A percentile compares a stretch with the other conserved stretches of the same genome.
Conservation (phyloP, 331 rosid genomes). For the Pyracantha coccinea region DNA sequence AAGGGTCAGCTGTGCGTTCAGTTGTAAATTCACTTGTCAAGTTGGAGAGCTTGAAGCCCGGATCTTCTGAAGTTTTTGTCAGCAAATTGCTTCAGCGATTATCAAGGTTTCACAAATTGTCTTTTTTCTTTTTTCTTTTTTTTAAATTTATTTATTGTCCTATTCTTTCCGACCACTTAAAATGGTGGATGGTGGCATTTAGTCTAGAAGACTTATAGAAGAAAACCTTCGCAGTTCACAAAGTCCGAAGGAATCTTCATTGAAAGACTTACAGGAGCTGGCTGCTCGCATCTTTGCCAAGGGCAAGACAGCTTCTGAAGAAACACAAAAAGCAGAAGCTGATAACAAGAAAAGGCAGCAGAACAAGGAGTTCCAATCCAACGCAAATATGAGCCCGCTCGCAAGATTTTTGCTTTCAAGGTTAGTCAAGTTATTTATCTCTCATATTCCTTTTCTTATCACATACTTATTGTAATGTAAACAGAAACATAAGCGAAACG, state of each 20-base stretch:
- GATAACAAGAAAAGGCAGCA: constrained; percentile 56
- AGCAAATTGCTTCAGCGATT: constrained; percentile 67
- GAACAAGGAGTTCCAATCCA: constrained; percentile 55
- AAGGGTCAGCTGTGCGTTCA: constrained; percentile 40
- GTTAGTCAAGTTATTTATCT: constrained; percentile 31
- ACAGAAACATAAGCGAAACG: background rate
- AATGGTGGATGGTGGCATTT: background rate
- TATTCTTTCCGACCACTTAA: background rate
- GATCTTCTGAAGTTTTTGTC: constrained; percentile 69
- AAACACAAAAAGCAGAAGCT: constrained; percentile 35
- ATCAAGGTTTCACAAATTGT: constrained; percentile 53
- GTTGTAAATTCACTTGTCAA: constrained; percentile 57
- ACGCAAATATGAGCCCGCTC: constrained; percentile 79
- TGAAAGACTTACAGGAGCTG: constrained; percentile 75
- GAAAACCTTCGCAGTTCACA: constrained; percentile 48
- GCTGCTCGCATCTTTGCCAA: constrained; percentile 49
- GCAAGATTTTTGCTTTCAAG: constrained; percentile 98
- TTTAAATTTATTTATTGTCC: background rate
- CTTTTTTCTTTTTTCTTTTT: background rate
- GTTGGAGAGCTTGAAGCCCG: constrained; percentile 73
- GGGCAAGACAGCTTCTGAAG: constrained; percentile 47
- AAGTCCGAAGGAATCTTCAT: constrained; percentile 70
- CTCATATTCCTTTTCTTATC: background rate
- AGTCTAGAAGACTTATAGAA: constrained; percentile 2
- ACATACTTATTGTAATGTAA: background rate